These are phyloP conservation scores for Wallacemonas sp. DNA, from an alignment of 208 protist genomes.

Conservation along the genomic window DNA sequence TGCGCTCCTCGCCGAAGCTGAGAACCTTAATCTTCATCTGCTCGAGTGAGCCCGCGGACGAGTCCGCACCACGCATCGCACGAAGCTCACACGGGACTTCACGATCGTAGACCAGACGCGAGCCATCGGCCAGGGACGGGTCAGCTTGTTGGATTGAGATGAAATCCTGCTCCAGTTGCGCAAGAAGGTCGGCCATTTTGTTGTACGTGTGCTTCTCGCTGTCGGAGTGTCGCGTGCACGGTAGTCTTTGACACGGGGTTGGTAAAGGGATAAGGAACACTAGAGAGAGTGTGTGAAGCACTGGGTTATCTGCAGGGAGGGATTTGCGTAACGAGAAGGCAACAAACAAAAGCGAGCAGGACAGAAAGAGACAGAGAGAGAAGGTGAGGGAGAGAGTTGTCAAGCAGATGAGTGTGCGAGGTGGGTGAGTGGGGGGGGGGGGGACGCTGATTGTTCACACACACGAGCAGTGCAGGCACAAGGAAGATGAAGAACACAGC, in stretches of 20 bases:
- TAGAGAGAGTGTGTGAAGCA: no score
- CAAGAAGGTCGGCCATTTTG: conserved; percentile 72
- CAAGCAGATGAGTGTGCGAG: no score
- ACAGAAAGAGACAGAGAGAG: not conserved
- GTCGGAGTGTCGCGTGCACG: no score
- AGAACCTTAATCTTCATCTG: conserved; percentile 92
- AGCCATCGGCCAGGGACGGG: conserved; percentile 89
- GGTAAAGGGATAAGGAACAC: no score
- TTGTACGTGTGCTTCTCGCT: not conserved
- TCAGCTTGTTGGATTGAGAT: conserved; percentile 91
- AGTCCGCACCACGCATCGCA: conserved; percentile 60
- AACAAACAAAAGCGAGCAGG: no score
- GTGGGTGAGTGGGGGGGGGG: no score
- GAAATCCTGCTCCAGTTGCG: conserved; percentile 91
- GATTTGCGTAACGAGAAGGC: no score
- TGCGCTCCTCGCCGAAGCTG: conserved; percentile 83
- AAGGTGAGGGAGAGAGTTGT: not conserved
- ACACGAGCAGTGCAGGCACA: no score
- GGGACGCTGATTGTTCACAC: no score
- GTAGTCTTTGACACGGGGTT: no score
- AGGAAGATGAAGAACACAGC: no score
- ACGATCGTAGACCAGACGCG: conserved; percentile 88
- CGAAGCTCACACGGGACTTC: conserved; percentile 92
- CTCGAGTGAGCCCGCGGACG: conserved; percentile 85
- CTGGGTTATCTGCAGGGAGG: no score